These are phyloP conservation scores for Tetradesmus obliquus DNA, from an alignment of 139 green algal genomes.

Conservation along the genomic window DNA sequence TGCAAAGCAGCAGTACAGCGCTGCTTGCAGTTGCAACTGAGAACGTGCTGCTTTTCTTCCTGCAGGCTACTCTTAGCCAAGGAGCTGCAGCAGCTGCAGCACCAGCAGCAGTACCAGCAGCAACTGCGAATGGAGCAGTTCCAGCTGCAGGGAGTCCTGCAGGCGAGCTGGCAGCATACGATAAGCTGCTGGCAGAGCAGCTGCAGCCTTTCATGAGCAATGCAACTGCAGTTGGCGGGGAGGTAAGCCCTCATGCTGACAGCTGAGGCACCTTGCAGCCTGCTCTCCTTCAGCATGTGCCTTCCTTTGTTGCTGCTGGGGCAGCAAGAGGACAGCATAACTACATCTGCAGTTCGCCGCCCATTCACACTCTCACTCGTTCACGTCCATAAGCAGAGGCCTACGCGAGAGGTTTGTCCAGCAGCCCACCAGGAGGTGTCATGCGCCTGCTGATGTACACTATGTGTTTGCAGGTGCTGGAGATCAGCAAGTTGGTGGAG, in stretches of 20 bases:
- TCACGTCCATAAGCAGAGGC: no score
- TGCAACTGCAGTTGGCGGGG: conserved; percentile 13
- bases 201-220: conserved; percentile 15
- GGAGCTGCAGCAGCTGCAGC: neutral
- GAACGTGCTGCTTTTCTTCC: neutral
- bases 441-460: neutral
- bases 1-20: neutral
- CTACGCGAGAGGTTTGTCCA: no score
- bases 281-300: no score
- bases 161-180: conserved; percentile 22
- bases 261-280: no score
- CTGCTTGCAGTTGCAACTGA: neutral
- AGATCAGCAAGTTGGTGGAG: conserved; percentile 50
- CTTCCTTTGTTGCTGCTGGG: no score
- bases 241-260: conserved; percentile 29
- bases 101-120: neutral
- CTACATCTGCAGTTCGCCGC: no score
- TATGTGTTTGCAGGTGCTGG: conserved; percentile 48
- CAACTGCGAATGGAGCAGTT: neutral
- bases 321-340: no score
- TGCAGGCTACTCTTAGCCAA: conserved; percentile 12
- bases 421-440: no score
- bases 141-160: neutral
- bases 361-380: no score
- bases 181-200: conserved; percentile 36